Evolutionary conservation across 768 basidiomycete species (phyloP).

Genomic region (Gymnopilus junonius): DNA sequence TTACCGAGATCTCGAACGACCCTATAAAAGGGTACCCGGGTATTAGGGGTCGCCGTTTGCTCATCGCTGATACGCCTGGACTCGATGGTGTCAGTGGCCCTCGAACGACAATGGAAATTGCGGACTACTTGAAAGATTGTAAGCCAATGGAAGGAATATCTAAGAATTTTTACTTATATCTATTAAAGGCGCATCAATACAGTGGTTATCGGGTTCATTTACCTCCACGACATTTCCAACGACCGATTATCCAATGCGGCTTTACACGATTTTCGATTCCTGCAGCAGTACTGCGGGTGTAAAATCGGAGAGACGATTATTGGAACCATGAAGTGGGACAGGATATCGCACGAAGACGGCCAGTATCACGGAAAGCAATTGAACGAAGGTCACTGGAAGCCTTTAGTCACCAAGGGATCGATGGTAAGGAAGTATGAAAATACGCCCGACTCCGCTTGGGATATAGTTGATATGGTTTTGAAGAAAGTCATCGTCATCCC

Average conservation of each 20-base stretch:
- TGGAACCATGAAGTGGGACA: not conserved
- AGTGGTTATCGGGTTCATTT: not conserved
- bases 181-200: not conserved
- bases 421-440: not conserved
- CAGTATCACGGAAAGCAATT: not conserved
- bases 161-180: not conserved
- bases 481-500: not conserved
- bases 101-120: not conserved
- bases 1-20: not conserved
- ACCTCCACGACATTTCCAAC: not conserved
- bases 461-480: not conserved
- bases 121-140: not conserved
- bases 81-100: not conserved
- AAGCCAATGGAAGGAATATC: too few species aligned
- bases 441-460: not conserved
- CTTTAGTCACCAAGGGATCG: not conserved
- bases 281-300: not conserved
- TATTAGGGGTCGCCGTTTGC: not conserved
- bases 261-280: not conserved
- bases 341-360: not conserved
- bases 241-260: not conserved
- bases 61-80: not conserved
- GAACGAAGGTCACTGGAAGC: not conserved
- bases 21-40: not conserved
- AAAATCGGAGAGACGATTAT: not conserved